phyloP scores from a whole-genome alignment of 768 basidiomycete genomes.

The Tylopilus sp. region DNA sequence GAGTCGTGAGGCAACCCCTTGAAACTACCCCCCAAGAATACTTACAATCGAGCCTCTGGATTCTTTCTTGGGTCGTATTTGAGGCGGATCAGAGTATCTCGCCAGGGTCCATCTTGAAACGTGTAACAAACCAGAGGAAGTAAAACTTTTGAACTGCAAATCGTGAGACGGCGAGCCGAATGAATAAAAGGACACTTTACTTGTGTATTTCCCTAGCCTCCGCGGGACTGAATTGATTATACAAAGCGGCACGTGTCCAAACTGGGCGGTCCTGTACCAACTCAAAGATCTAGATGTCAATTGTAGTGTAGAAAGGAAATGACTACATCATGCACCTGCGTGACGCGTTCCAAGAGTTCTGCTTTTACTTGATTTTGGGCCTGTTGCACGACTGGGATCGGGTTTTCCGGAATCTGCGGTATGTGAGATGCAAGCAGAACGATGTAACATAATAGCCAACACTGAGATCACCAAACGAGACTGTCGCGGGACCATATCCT shows the following conservation, averaged over 20 bases:
- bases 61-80: conserved; percentile 87
- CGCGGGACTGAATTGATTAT: conserved; percentile 70
- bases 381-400: conserved; percentile 60
- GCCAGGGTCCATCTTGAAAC: conserved; percentile 92
- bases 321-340: conserved; percentile 39
- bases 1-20: conserved; percentile 2
- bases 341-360: conserved; percentile 50
- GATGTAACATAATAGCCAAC: conserved; percentile 21
- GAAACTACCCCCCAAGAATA: conserved; percentile 4
- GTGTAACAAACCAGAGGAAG: conserved; percentile 82
- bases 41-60: conserved; percentile 72
- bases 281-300: conserved; percentile 40
- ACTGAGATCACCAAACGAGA: conserved; percentile 59
- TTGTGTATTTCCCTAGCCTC: conserved; percentile 74
- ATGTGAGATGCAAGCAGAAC: background rate
- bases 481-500: conserved; percentile 70
- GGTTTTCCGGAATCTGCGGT: conserved; percentile 59
- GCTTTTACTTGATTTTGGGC: conserved; percentile 53
- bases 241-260: conserved; percentile 85
- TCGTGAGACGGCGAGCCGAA: conserved; percentile 2
- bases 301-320: conserved; percentile 5
- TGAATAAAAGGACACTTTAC: conserved; percentile 39
- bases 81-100: conserved; percentile 82
- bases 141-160: conserved; percentile 69
- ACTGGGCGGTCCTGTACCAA: conserved; percentile 72